Evolutionary conservation across 2,329 filamentous ascomycete genomes (phyloP).

Genomic region (Sclerotinia sclerotiorum): DNA sequence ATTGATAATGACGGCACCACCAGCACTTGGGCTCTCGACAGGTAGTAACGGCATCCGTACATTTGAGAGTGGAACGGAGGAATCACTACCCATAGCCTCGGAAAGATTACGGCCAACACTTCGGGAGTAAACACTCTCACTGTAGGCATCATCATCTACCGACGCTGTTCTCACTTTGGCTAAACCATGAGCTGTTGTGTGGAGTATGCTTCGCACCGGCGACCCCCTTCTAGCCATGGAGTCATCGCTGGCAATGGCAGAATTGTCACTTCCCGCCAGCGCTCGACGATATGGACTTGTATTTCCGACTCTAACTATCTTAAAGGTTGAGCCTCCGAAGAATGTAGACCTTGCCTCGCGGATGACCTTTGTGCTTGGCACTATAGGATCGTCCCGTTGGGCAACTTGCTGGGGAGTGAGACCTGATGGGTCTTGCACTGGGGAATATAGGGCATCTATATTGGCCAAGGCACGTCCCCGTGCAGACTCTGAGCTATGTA

Average conservation of each 20-base stretch:
- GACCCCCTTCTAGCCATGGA: constrained; percentile 17
- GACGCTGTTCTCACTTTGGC: neutral
- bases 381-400: constrained; percentile 34
- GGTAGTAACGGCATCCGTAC: constrained; percentile 30
- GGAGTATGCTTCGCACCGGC: constrained; percentile 23
- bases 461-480: constrained; percentile 6
- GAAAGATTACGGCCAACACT: constrained; percentile 36
- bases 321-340: constrained; percentile 52
- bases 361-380: constrained; percentile 37
- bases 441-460: neutral
- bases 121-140: constrained; percentile 40
- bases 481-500: constrained; percentile 8
- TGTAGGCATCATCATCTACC: constrained; percentile 31
- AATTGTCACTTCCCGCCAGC: constrained; percentile 39
- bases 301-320: constrained; percentile 56
- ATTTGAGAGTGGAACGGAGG: constrained; percentile 15
- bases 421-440: constrained; percentile 16
- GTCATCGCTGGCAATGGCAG: constrained; percentile 13
- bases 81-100: constrained; percentile 15
- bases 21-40: constrained; percentile 29
- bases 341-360: constrained; percentile 50
- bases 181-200: neutral
- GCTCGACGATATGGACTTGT: constrained; percentile 57
- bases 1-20: constrained; percentile 43
- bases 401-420: constrained; percentile 38